Conservation (phyloP, 2,329 filamentous ascomycete species). For the Fusarium sterilihyphosum region DNA sequence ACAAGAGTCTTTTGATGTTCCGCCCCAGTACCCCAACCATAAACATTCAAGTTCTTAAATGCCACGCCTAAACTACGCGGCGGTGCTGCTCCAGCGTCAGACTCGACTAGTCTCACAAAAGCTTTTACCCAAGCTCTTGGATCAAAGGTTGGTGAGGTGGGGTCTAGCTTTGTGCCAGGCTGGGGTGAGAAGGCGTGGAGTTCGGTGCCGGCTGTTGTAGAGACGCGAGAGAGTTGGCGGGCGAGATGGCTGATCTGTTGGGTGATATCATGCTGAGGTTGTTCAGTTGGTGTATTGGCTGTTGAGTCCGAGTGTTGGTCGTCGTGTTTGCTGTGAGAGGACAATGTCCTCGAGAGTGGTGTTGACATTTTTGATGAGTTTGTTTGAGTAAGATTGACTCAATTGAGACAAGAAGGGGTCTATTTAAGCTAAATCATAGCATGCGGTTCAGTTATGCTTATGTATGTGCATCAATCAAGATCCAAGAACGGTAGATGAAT, state of each 20-base stretch:
- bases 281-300: neutral
- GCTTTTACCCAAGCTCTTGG: conserved; percentile 42
- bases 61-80: conserved; percentile 42
- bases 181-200: conserved; percentile 33
- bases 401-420: neutral
- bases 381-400: neutral
- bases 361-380: neutral
- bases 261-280: neutral
- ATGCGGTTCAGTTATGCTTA: neutral
- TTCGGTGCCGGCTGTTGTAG: conserved; percentile 22
- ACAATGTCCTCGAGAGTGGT: neutral
- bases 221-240: conserved; percentile 18
- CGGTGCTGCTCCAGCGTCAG: conserved; percentile 38
- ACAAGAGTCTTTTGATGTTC: conserved; percentile 41
- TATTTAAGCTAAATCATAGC: neutral
- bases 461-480: neutral
- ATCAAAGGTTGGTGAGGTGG: conserved; percentile 41
- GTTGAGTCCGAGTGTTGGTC: conserved; percentile 13
- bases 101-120: conserved; percentile 40
- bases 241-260: conserved; percentile 25
- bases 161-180: conserved; percentile 37
- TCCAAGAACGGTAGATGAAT: neutral
- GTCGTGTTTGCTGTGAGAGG: neutral
- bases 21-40: conserved; percentile 39
- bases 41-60: conserved; percentile 41